phyloP scores from a whole-genome alignment of 768 basidiomycete genomes.

The Mycena capillaripes region DNA sequence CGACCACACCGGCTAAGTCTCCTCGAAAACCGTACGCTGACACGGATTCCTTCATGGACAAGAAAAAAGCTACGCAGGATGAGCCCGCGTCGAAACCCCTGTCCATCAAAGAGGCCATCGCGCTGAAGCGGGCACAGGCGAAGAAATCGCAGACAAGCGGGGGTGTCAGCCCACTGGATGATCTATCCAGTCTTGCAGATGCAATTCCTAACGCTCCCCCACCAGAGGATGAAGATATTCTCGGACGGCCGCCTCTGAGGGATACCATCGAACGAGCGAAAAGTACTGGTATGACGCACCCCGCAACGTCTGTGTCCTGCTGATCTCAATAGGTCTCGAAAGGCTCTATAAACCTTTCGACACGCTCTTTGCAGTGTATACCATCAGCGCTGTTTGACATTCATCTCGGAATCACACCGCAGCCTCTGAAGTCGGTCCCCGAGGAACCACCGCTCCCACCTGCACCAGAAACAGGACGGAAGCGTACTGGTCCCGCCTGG shows the following conservation, averaged over 20 bases:
- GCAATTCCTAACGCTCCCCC: conserved; percentile 54
- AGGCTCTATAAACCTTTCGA: conserved; percentile 84
- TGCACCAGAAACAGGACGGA: conserved; percentile 52
- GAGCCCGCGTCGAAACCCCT: conserved; percentile 33
- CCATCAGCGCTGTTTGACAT: conserved; percentile 86
- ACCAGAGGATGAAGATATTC: conserved; percentile 63
- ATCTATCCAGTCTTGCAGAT: conserved; percentile 63
- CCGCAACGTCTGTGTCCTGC: conserved; percentile 44
- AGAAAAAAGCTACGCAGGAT: neutral
- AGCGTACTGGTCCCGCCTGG: conserved; percentile 72
- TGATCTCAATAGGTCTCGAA: conserved; percentile 63
- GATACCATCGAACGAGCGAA: conserved; percentile 85
- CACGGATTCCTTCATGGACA: conserved; percentile 20
- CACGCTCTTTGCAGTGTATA: conserved; percentile 78
- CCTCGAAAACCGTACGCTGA: conserved; percentile 10
- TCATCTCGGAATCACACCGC: conserved; percentile 82
- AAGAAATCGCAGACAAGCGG: conserved; percentile 66
- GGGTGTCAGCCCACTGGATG: conserved; percentile 47
- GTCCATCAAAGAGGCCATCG: conserved; percentile 84
- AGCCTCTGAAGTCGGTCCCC: conserved; percentile 73
- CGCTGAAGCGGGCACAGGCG: conserved; percentile 82
- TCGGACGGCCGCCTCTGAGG: conserved; percentile 76
- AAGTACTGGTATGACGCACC: conserved; percentile 73
- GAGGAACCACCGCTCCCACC: conserved; percentile 69
- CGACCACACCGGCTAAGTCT: conserved; percentile 18